Conservation (phyloP, 2,329 filamentous ascomycete genomes). For the Tothia fuscella region DNA sequence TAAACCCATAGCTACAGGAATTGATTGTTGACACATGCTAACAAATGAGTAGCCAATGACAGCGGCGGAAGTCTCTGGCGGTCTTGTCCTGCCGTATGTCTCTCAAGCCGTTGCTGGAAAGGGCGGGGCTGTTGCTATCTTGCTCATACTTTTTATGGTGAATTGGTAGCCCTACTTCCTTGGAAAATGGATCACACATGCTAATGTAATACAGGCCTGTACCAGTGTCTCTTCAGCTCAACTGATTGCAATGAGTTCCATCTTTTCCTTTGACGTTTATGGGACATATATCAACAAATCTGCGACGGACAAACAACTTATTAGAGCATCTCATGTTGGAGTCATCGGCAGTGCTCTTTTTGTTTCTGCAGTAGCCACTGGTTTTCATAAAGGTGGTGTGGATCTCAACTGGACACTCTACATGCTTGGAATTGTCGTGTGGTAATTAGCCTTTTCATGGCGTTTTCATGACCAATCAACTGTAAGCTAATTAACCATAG, state of each 20-base stretch:
- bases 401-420: constrained; percentile 30
- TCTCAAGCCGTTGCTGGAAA: constrained; percentile 72
- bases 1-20: neutral
- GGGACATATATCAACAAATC: constrained; percentile 72
- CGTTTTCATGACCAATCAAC: constrained; percentile 82
- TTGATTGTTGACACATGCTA: neutral
- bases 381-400: constrained; percentile 45
- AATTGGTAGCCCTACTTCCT: constrained; percentile 21
- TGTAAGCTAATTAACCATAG: constrained; percentile 85
- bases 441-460: constrained; percentile 57
- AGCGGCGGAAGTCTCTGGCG: constrained; percentile 63
- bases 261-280: constrained; percentile 81
- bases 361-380: constrained; percentile 69
- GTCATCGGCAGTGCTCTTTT: constrained; percentile 63
- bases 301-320: constrained; percentile 63
- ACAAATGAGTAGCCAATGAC: constrained; percentile 38
- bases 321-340: constrained; percentile 64
- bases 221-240: constrained; percentile 74
- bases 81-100: constrained; percentile 73
- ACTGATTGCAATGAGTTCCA: constrained; percentile 76
- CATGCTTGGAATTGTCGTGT: constrained; percentile 30
- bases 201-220: constrained; percentile 26
- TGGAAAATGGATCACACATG: neutral
- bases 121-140: constrained; percentile 65
- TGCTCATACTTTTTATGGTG: constrained; percentile 80